Base-by-base conservation (phyloP, 2,329 filamentous ascomycete species). In the Allantophomopsis cytisporea region DNA sequence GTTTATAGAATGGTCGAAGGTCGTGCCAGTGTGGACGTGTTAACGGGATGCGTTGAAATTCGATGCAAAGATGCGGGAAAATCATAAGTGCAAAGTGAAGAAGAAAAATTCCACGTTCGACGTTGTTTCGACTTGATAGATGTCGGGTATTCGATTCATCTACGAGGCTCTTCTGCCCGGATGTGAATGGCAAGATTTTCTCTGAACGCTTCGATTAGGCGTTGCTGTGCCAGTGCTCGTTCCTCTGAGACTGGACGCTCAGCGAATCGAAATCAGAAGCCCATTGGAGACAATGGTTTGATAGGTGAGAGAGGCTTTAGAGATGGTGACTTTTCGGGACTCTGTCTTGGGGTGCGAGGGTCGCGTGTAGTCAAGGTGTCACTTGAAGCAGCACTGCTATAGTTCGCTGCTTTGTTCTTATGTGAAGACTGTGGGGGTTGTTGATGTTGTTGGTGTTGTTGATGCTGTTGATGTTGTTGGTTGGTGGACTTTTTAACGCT, bases 221-320 rank as follows among this genome's bases (percentile, higher is more conserved):
- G 23, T 28, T 12, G 23, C 3, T 28, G 23, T 28, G 8, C 23
- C 7, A 28, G 23, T 20, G 18, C 18, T 20, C 18, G 7, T 20
- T 20, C 7, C 18, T 28, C 23, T 28, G 23, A 3, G 11, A 15
- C 31, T 40, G 46, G 7, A 20, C 18, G 18, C 7, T 7, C 18
- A 7, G 7, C 18, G 18, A 20, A 38, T 34, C 72, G 47, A 36
- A 12, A 17, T 36, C 40, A 56, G 16, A 79, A 71, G 44, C 73
- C 70, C 52, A 78, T 60, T 11, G 76, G 76, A 30, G 75, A 80
- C 36, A 80, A 57, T 33, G 76, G 76, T 55, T 77, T 75, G 51
- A 81, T 80, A 4, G 76, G 76, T 43, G 76, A 80, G 30, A 81
- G 55, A 2, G 73, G 73, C 34, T 54, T 46, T 46, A 58, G 23